Conservation (phyloP, 148 eudicot species). For the Chenopodium quinoa region DNA sequence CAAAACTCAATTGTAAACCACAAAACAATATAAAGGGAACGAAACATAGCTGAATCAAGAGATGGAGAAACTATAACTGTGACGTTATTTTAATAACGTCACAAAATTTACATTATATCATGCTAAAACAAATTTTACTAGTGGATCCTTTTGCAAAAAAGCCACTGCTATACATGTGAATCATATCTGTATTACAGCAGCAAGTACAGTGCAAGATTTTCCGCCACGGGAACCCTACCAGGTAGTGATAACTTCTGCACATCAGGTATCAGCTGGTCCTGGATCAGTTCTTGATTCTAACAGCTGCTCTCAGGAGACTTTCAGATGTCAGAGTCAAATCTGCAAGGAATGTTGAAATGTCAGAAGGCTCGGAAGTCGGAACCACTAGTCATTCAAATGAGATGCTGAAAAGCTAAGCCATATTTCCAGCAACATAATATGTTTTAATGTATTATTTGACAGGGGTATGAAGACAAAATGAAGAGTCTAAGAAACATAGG, state of each 20-base stretch:
- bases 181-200: not conserved
- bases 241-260: not conserved
- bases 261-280: not conserved
- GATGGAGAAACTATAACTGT: not conserved
- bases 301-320: not conserved
- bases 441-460: no score
- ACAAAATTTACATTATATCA: not conserved
- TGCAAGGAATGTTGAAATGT: not conserved
- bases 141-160: not conserved
- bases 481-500: no score
- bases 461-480: no score
- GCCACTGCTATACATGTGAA: not conserved
- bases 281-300: not conserved
- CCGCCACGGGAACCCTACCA: not conserved
- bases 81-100: not conserved
- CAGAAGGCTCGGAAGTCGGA: not conserved
- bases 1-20: no score
- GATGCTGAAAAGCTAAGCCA: no score
- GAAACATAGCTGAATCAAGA: not conserved
- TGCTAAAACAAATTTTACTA: not conserved
- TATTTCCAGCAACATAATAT: no score
- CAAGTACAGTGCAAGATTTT: not conserved
- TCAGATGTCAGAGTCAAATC: not conserved
- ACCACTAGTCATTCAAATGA: no score
- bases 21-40: no score